phyloP scores from a whole-genome alignment of 164 flowering plant genomes.

The Paratinospora sagittata region DNA sequence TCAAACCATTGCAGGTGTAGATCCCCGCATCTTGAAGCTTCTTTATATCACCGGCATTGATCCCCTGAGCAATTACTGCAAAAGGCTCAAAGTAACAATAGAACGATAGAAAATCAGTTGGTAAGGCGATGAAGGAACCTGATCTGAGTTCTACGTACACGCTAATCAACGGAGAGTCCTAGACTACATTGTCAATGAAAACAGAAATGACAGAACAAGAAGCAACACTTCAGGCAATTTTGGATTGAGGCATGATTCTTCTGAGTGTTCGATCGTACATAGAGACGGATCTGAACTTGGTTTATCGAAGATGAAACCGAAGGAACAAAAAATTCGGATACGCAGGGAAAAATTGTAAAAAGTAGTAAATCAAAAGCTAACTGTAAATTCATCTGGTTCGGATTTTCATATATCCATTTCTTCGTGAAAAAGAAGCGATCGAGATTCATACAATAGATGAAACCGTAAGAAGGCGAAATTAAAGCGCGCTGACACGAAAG shows the following conservation, averaged over 20 bases:
- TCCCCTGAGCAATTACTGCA: constrained; percentile 86
- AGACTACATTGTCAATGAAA: neutral
- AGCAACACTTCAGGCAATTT: too few relatives aligned
- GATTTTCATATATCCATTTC: too few relatives aligned
- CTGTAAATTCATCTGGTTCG: too few relatives aligned
- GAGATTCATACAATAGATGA: too few relatives aligned
- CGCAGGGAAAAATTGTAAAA: too few relatives aligned
- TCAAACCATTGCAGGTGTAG: constrained; percentile 93
- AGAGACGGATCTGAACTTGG: too few relatives aligned
- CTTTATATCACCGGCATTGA: constrained; percentile 96
- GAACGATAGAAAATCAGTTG: neutral
- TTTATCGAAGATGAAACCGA: too few relatives aligned
- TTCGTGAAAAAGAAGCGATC: too few relatives aligned
- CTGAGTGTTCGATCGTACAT: too few relatives aligned
- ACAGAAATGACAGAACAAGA: neutral
- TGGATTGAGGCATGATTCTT: too few relatives aligned
- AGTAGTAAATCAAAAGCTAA: too few relatives aligned
- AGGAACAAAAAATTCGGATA: too few relatives aligned
- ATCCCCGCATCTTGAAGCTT: constrained; percentile 99
- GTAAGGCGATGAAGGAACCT: neutral
- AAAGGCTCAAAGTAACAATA: neutral
- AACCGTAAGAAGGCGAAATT: neutral
- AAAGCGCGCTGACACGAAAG: neutral
- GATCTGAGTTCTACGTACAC: neutral
- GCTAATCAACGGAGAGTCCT: neutral